Base-by-base conservation (phyloP, 148 eudicot genomes). In the Spergularia bocconei region DNA sequence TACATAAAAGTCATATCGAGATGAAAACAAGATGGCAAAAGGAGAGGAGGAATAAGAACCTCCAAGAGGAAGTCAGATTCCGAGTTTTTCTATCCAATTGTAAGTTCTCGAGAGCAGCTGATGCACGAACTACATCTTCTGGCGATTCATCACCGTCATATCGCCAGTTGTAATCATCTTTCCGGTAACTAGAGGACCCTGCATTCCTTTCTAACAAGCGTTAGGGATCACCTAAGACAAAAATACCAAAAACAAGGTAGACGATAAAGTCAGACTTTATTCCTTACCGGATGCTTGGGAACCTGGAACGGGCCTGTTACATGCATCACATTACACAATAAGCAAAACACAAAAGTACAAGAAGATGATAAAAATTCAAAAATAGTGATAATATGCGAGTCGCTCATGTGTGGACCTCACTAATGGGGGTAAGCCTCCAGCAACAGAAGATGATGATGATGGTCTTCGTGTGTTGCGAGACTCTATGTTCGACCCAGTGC, bases 61-160 rank as follows among this genome's bases (percentile, higher is more conserved):
- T 85, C 96, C 99, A 92, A 63, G 97, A 92, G 55, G 90, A 82
- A 63, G 98, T 88, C 39, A 90, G 77, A 80, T 89, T 88, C 56
- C 98, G 91, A 78, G 99, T 86, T 80, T 95, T 95, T 78, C 96
- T 89, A 80, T 95, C 97, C 91, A 95, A 73, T 67, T 95, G 99
- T 78, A 95, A 86, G 80, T 95, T 95, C 80, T 89, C 96, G 54
- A 92, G 73, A 74, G 97, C 97, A 75, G 96, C 86, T 75, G 97
- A 90, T 70, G 96, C 91, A 72, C 87, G 89, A 21, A 72, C 76
- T 39, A 95, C 87, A 65, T 92, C 96, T 41, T 95, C 97, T 77
- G 96, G 85, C 44, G 82, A 60, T 75, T 88, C 99, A 59, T 92
- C 95, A 54, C 75, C 83, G 25, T 92, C 96, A 82, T 91, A 91